Evolutionary conservation across 352 stramenopile species (phyloP), one percentile per base, ranked within the genome.

Genomic region (Hyaloperonospora brassicae): DNA sequence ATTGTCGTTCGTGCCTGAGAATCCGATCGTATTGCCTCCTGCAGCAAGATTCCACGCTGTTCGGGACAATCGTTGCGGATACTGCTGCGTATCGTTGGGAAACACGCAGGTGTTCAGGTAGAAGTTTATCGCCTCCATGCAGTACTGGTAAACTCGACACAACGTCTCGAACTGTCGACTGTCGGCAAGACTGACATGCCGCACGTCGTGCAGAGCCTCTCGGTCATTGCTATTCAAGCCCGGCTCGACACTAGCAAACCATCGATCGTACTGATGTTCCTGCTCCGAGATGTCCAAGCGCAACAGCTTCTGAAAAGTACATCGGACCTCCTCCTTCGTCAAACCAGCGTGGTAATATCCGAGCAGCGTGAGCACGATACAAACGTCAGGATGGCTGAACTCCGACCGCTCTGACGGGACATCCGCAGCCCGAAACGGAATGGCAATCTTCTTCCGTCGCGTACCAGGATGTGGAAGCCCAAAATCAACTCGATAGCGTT

Each of bases 301-400:
- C 4, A 95, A 42, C 6, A 96, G 53, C 21, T 63, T 69, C 36
- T 66, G 25, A 25, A 96, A 79, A 0, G 75, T 54, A 54, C 67
- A 57, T 8, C 55, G 57, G 17, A 95, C 13, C 35, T 96, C 71
- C 0, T 66, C 24, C 1, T 68, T 27, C 0, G 51, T 66, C 1
- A 97, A 60, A 0, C 86, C 86, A 38, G 65, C 52, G 54, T 95
- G 71, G 50, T 96, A 97, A 62, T 95, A 97, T 10, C 76, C 73
- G 0, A 96, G 62, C 11, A 92, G 14, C 2, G 87, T 96, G 3
- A 96, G 69, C 7, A 72, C 57, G 39, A 97, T 84, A 17, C 76
- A 78, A 30, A 87, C 75, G 54, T 95, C 86, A 10, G 87, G 89
- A 47, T 97, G 87, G 39, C 79, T 87, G 66, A 95, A 97, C 57